A percentile compares a stretch with the other conserved stretches of the same genome.
phyloP scores from a whole-genome alignment of 1,284 basidiomycete species.

The Athelia psychrophila region DNA sequence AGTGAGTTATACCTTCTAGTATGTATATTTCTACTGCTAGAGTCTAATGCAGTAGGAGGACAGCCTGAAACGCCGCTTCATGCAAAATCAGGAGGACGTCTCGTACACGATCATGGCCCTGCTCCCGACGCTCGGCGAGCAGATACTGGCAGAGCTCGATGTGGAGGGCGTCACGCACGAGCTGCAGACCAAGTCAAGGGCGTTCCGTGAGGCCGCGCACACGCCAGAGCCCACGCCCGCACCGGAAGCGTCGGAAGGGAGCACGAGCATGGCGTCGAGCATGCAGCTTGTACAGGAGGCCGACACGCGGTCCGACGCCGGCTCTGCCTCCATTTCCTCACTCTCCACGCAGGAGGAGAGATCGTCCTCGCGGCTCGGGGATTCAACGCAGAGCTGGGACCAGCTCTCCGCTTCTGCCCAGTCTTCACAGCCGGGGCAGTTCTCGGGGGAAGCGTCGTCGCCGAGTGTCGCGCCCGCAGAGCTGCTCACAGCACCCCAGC shows the following conservation, averaged over 20 bases:
- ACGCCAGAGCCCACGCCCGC: constrained; percentile 18
- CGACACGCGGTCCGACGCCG: constrained; percentile 51
- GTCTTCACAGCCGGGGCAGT: constrained; percentile 16
- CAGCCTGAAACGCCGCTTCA: constrained; percentile 76
- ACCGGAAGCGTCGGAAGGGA: constrained; percentile 25
- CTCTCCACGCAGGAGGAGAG: constrained; percentile 23
- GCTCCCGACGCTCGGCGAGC: constrained; percentile 72
- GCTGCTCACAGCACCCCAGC: constrained; percentile 14
- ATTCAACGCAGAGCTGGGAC: constrained; percentile 52
- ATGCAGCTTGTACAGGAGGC: constrained; percentile 39
- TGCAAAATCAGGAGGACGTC: constrained; percentile 80
- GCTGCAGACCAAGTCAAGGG: constrained; percentile 51
- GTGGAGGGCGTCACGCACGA: constrained; percentile 78
- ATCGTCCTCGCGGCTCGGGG: constrained; percentile 25
- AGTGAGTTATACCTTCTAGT: constrained; percentile 58
- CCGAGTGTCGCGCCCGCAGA: constrained; percentile 11
- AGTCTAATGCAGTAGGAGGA: not conserved
- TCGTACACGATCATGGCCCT: constrained; percentile 81
- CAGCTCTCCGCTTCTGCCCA: constrained; percentile 26
- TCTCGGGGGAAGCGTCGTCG: constrained; percentile 12
- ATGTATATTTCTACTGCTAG: constrained; percentile 5
- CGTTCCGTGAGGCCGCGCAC: constrained; percentile 16
- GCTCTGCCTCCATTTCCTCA: constrained; percentile 28
- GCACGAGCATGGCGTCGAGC: constrained; percentile 43
- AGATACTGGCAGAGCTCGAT: constrained; percentile 76